phyloP scores from a whole-genome alignment of 164 flowering plant genomes.

The Macadamia tetraphylla region DNA sequence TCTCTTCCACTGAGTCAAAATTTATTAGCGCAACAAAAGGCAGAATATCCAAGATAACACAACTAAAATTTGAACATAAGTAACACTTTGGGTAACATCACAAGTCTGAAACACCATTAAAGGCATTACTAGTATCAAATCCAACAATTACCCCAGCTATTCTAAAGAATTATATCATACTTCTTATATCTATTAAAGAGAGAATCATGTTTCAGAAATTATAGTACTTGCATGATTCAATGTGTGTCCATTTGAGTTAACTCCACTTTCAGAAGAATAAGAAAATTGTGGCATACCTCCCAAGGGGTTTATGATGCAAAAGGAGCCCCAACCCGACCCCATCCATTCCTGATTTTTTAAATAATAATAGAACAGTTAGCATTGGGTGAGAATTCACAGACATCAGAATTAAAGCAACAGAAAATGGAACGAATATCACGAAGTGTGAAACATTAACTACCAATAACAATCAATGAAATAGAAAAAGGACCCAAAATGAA shows the following conservation, averaged over 20 bases:
- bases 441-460: neutral
- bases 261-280: neutral
- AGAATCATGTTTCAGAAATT: no score
- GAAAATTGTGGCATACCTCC: constrained; percentile 42
- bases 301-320: constrained; percentile 75
- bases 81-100: no score
- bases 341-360: constrained; percentile 47
- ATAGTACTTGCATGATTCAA: no score
- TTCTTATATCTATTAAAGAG: no score
- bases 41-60: neutral
- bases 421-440: neutral
- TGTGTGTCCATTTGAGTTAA: no score
- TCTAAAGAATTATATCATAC: no score
- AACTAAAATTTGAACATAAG: no score
- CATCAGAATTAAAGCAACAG: neutral
- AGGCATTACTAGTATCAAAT: neutral
- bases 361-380: neutral
- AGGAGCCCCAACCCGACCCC: constrained; percentile 73
- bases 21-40: neutral
- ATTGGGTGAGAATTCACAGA: neutral
- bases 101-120: no score
- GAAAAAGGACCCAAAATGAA: neutral
- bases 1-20: no score
- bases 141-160: neutral
- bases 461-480: neutral